Conservation (phyloP, 2,329 filamentous ascomycete species). For the Calonectria fujianensis region DNA sequence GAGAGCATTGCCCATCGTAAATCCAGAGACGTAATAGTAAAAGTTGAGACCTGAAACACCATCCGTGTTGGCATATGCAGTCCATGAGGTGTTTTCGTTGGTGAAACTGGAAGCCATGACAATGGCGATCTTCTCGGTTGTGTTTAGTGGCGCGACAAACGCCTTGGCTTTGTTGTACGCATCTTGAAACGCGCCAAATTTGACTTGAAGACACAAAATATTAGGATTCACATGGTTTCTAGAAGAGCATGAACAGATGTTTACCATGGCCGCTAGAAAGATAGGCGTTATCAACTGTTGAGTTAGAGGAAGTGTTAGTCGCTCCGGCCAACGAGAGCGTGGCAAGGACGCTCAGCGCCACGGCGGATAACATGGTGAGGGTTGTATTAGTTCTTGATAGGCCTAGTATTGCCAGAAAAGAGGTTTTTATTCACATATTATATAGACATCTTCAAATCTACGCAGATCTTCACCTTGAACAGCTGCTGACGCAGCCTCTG, state of each 20-base stretch:
- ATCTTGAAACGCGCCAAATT: background rate
- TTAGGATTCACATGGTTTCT: background rate
- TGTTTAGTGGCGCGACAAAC: constrained; percentile 16
- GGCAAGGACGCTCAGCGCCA: background rate
- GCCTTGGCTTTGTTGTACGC: constrained; percentile 25
- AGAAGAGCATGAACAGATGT: background rate
- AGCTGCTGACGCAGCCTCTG: background rate
- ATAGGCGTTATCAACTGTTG: background rate
- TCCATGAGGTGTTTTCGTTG: constrained; percentile 8
- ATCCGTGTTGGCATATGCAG: constrained; percentile 10
- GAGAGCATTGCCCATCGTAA: constrained; percentile 15
- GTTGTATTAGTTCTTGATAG: background rate
- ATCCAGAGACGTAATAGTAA: constrained; percentile 22
- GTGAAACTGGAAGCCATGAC: constrained; percentile 22
- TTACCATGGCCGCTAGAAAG: constrained; percentile 13
- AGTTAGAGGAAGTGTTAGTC: background rate
- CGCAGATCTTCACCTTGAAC: background rate
- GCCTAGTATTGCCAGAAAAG: background rate
- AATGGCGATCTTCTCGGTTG: constrained; percentile 28
- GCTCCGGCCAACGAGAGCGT: background rate
- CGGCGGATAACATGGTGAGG: background rate
- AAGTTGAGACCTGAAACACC: constrained; percentile 27
- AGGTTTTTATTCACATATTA: background rate
- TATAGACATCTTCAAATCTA: background rate
- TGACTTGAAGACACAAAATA: background rate